Evolutionary conservation across 768 basidiomycete genomes (phyloP).

Genomic region (Clitopilus passeckerianus): DNA sequence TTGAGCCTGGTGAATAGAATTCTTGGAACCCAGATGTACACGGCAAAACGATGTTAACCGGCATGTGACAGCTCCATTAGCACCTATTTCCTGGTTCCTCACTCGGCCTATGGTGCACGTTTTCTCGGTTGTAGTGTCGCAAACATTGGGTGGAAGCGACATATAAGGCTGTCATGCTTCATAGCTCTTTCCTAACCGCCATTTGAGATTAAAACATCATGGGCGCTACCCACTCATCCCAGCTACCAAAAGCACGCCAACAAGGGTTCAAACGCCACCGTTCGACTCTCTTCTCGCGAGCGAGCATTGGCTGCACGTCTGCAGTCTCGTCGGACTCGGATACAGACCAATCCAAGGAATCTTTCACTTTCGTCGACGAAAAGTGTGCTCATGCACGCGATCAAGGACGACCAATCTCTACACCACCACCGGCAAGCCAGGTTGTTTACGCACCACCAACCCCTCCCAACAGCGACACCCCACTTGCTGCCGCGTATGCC

Average conservation of each 20-base stretch:
- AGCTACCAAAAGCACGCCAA: neutral
- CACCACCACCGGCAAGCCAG: conserved; percentile 7
- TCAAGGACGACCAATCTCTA: conserved; percentile 16
- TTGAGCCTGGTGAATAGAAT: neutral
- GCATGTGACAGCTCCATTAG: neutral
- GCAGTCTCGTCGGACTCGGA: conserved; percentile 28
- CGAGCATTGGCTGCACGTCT: conserved; percentile 35
- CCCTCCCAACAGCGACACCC: conserved; percentile 27
- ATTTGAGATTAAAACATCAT: conserved; percentile 2
- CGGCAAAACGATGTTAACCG: neutral
- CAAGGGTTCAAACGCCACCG: conserved; percentile 22
- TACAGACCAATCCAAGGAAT: conserved; percentile 28
- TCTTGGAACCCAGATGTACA: neutral
- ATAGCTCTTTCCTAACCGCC: neutral
- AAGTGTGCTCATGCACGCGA: conserved; percentile 18
- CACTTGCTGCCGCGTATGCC: conserved; percentile 32
- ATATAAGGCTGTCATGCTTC: neutral
- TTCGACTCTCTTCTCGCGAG: conserved; percentile 29
- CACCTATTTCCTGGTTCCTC: neutral
- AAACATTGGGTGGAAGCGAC: neutral
- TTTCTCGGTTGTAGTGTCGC: neutral
- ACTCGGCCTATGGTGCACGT: neutral
- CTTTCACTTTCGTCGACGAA: conserved; percentile 26
- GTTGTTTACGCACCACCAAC: conserved; percentile 21
- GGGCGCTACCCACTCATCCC: conserved; percentile 9